These are phyloP conservation scores for Stagonosporopsis tanaceti DNA, from an alignment of 2,329 filamentous ascomycete genomes.

Conservation along the genomic window DNA sequence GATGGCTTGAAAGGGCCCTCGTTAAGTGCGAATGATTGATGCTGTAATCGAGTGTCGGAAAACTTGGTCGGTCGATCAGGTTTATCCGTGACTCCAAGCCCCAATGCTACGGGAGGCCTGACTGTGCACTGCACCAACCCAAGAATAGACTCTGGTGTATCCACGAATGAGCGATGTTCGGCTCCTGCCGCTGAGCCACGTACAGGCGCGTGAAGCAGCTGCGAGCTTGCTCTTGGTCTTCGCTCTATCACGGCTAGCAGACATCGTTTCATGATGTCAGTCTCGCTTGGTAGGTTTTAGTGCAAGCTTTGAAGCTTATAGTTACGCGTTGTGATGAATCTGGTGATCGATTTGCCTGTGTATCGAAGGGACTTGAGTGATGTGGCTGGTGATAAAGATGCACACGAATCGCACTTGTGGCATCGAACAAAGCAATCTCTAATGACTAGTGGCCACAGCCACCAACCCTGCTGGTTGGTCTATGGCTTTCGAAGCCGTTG, in stretches of 20 bases:
- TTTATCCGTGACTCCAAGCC: conserved; percentile 9
- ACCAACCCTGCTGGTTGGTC: background rate
- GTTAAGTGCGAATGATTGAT: background rate
- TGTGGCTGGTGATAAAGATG: conserved; percentile 13
- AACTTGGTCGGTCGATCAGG: background rate
- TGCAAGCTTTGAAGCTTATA: background rate
- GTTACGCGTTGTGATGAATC: background rate
- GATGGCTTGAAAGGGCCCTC: background rate
- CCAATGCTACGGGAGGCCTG: conserved; percentile 8
- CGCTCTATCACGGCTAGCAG: background rate
- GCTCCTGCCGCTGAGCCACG: conserved; percentile 17
- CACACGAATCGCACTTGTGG: background rate
- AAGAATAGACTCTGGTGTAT: conserved; percentile 10
- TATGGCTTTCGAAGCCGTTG: background rate
- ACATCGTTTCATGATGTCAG: background rate
- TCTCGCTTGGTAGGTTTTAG: background rate
- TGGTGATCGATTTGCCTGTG: background rate
- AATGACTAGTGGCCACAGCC: background rate
- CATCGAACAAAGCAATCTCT: conserved; percentile 3
- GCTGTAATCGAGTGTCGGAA: background rate
- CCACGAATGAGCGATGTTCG: conserved; percentile 7
- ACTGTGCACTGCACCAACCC: conserved; percentile 5
- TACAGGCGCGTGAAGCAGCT: background rate
- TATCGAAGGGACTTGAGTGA: background rate
- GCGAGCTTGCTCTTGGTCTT: background rate